These are phyloP conservation scores for Vigna reflexopilosa DNA, from an alignment of 306 rosid species.

Conservation along the genomic window DNA sequence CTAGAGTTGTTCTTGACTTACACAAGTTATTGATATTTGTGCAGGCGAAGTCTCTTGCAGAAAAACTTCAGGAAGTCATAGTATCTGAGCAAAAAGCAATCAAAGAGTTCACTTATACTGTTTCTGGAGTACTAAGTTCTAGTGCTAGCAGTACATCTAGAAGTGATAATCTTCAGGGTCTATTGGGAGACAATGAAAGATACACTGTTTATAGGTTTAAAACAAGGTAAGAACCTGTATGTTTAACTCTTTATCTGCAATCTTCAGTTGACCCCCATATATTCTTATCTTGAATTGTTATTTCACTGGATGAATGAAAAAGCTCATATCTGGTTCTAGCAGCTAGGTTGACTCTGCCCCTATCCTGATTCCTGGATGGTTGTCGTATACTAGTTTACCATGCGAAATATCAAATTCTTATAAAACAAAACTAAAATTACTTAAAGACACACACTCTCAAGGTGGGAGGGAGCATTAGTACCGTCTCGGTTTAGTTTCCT, in stretches of 20 bases:
- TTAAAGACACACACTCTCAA: background rate
- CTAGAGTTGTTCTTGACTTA: conserved; percentile 14
- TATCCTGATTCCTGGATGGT: background rate
- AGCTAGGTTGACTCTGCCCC: conserved; percentile 15
- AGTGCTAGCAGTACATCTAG: conserved; percentile 59
- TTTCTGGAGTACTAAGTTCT: conserved; percentile 82
- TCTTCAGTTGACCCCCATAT: background rate
- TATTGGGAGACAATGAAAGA: conserved; percentile 59
- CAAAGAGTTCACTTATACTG: conserved; percentile 62
- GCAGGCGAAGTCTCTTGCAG: conserved; percentile 65
- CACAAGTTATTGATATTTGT: conserved; percentile 39
- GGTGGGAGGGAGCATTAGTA: conserved; percentile 16
- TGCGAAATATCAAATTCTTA: conserved; percentile 6
- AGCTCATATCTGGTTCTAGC: conserved; percentile 5
- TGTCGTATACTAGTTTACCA: conserved; percentile 23
- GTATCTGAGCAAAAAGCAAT: conserved; percentile 63
- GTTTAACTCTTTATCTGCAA: conserved; percentile 6
- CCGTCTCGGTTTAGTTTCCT: conserved; percentile 24
- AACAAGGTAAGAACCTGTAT: conserved; percentile 62
- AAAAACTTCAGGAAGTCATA: conserved; percentile 68
- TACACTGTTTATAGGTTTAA: conserved; percentile 67
- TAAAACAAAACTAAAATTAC: background rate
- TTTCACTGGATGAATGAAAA: conserved; percentile 34
- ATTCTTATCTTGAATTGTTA: conserved; percentile 15
- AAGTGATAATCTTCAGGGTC: conserved; percentile 64